Conservation (phyloP, 371 early-diverging fungal species). For the Circinella umbellata region DNA sequence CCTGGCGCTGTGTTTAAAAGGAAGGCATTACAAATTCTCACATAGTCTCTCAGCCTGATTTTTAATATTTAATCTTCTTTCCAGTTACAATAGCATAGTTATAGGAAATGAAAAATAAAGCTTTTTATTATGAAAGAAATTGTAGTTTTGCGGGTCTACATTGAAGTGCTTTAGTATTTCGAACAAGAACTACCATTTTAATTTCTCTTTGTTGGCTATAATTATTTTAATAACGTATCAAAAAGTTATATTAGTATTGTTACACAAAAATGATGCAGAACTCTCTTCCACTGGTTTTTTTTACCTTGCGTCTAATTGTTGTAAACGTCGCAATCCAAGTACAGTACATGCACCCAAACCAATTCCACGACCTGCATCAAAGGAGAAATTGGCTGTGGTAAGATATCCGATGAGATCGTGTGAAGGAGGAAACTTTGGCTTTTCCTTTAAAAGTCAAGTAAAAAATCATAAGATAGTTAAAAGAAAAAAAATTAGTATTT, state of each 20-base stretch:
- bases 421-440: constrained; percentile 19
- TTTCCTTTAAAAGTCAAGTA: neutral
- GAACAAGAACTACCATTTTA: constrained; percentile 55
- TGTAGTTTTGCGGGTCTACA: constrained; percentile 57
- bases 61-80: too few relatives aligned
- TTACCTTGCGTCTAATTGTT: constrained; percentile 30
- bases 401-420: constrained; percentile 68
- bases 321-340: constrained; percentile 34
- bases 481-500: neutral
- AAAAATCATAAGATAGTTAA: neutral
- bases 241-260: neutral
- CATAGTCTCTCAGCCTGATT: too few relatives aligned
- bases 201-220: constrained; percentile 38
- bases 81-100: neutral
- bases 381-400: constrained; percentile 74
- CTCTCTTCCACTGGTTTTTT: neutral
- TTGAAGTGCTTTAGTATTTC: constrained; percentile 49
- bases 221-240: neutral
- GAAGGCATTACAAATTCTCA: too few relatives aligned
- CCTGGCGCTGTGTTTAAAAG: too few relatives aligned
- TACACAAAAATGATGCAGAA: neutral
- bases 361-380: constrained; percentile 65
- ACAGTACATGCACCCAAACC: constrained; percentile 66
- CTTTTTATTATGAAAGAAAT: constrained; percentile 25
- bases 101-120: neutral